Percentiles rank a stretch among this genome's conserved stretches.
Evolutionary conservation across 2,329 filamentous ascomycete genomes (phyloP).

Genomic region (Venturia carpophila): DNA sequence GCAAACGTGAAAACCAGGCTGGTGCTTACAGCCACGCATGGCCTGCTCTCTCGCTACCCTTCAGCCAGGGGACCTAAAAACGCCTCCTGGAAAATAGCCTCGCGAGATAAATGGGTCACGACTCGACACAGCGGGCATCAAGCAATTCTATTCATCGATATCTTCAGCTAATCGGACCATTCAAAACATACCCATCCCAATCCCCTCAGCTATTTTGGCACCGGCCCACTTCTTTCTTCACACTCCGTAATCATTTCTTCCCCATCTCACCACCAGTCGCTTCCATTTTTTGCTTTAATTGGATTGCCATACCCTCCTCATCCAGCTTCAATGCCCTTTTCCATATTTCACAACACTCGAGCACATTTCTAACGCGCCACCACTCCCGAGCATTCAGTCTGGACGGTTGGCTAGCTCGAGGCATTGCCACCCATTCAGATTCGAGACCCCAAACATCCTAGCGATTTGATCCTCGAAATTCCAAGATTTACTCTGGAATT

Average conservation of each 20-base stretch:
- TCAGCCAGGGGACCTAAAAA: neutral
- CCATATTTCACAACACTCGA: neutral
- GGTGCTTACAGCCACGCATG: neutral
- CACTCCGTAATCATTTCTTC: neutral
- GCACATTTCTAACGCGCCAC: neutral
- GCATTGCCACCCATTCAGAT: no score
- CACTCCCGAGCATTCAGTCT: neutral
- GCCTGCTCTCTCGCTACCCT: neutral
- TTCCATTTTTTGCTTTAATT: neutral
- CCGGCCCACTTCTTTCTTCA: neutral
- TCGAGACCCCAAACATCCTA: no score
- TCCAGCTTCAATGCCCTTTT: neutral
- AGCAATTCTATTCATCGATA: neutral
- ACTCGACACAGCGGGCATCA: neutral
- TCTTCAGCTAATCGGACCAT: slow-evolving; percentile 2
- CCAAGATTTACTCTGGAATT: neutral
- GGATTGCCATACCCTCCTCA: neutral
- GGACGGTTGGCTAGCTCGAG: no score
- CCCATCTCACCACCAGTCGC: neutral
- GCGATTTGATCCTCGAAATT: neutral
- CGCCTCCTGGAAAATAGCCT: neutral
- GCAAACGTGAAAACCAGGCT: neutral
- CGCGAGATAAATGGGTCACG: neutral
- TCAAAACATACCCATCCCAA: slow-evolving; percentile 10
- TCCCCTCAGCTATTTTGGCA: neutral